Evolutionary conservation across 2,329 filamentous ascomycete genomes (phyloP).

Genomic region (Fusarium tjaetaba): DNA sequence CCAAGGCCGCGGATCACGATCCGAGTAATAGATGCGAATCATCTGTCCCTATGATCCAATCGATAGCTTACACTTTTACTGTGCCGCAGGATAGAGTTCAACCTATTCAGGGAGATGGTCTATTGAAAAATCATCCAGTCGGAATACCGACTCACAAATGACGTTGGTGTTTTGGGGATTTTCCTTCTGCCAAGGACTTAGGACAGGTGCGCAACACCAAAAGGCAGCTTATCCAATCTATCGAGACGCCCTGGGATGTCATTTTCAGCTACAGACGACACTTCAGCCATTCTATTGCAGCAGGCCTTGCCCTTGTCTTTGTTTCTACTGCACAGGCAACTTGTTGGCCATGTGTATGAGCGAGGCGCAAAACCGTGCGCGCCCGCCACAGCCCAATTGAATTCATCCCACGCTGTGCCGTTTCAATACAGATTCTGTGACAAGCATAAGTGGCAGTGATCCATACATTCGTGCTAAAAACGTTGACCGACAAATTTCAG

Average conservation of each 20-base stretch:
- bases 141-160: not conserved
- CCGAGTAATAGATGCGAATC: not conserved
- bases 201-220: not conserved
- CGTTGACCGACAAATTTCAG: conserved; percentile 12
- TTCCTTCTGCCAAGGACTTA: not conserved
- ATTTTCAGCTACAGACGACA: not conserved
- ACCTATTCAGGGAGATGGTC: not conserved
- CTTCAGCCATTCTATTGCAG: not conserved
- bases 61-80: conserved; percentile 6
- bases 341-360: not conserved
- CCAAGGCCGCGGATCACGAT: conserved; percentile 5
- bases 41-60: conserved; percentile 5
- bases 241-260: not conserved
- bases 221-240: not conserved
- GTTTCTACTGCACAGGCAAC: not conserved
- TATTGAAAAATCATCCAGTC: not conserved
- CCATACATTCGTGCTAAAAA: not conserved
- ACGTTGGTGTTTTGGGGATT: conserved; percentile 7
- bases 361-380: conserved; percentile 17
- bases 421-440: conserved; percentile 12
- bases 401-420: conserved; percentile 22
- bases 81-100: conserved; percentile 24
- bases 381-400: conserved; percentile 2
- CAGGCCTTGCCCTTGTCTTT: not conserved
- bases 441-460: not conserved